Evolutionary conservation across 1,139 yeast species (phyloP).

Genomic region (Hyphopichia pseudoburtonii): DNA sequence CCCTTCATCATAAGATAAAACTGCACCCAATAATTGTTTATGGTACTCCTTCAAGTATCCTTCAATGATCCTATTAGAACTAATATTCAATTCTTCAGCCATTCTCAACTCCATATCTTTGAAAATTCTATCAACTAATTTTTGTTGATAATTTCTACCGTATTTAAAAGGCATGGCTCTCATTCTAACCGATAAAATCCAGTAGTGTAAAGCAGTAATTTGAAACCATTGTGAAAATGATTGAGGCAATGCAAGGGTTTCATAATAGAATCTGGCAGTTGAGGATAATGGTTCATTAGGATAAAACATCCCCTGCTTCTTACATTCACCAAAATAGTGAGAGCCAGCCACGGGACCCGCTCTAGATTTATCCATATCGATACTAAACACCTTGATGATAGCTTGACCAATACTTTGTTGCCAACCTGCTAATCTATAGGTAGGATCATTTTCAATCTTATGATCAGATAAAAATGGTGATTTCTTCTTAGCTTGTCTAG

Average conservation of each 20-base stretch:
- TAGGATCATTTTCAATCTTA: slow-evolving; percentile 56
- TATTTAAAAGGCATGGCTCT: slow-evolving; percentile 91
- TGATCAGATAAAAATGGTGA: slow-evolving; percentile 52
- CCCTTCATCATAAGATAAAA: slow-evolving; percentile 92
- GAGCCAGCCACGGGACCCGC: slow-evolving; percentile 96
- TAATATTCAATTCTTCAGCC: slow-evolving; percentile 80
- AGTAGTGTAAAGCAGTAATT: slow-evolving; percentile 82
- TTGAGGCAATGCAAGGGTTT: slow-evolving; percentile 75
- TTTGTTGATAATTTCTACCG: slow-evolving; percentile 89
- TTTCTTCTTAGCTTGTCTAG: slow-evolving; percentile 44
- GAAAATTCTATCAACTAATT: slow-evolving; percentile 84
- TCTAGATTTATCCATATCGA: slow-evolving; percentile 90
- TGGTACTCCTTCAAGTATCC: slow-evolving; percentile 88
- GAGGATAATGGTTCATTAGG: slow-evolving; percentile 67
- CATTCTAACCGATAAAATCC: slow-evolving; percentile 94
- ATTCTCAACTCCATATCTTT: slow-evolving; percentile 85
- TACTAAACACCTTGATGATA: slow-evolving; percentile 61
- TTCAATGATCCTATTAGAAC: slow-evolving; percentile 81
- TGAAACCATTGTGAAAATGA: slow-evolving; percentile 96
- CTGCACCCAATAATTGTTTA: slow-evolving; percentile 84
- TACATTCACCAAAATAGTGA: slow-evolving; percentile 81
- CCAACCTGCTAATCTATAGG: slow-evolving; percentile 64
- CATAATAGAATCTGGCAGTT: slow-evolving; percentile 72
- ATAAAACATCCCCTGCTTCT: slow-evolving; percentile 75
- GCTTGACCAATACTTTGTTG: slow-evolving; percentile 72